Evolutionary conservation across 345 rosid species (phyloP).

Genomic region (Geranium brycei): DNA sequence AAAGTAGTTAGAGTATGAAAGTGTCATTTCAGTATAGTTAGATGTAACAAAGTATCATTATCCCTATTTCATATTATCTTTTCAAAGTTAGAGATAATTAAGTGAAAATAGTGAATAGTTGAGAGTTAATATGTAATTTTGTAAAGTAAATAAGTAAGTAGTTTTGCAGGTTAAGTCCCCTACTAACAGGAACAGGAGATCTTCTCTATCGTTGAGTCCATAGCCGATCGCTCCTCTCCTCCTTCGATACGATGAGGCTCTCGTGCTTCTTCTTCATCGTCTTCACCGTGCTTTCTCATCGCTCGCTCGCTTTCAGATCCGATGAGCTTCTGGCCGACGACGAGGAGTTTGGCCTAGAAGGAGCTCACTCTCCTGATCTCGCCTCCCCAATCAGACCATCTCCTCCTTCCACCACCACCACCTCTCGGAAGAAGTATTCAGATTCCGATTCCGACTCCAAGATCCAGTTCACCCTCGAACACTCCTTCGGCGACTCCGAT

Average conservation of each 20-base stretch:
- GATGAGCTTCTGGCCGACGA: conserved; percentile 78
- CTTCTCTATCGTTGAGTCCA: too few relatives aligned
- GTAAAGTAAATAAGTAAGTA: too few relatives aligned
- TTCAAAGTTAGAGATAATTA: too few relatives aligned
- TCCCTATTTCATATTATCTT: too few relatives aligned
- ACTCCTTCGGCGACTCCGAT: conserved; percentile 82
- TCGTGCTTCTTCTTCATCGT: background rate
- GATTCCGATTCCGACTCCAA: conserved; percentile 85
- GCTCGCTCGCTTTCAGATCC: conserved; percentile 47
- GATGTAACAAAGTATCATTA: too few relatives aligned
- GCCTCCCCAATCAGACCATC: conserved; percentile 18
- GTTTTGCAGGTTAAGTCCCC: too few relatives aligned
- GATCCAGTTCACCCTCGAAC: conserved; percentile 83
- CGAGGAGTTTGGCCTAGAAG: conserved; percentile 76
- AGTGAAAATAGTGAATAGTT: too few relatives aligned
- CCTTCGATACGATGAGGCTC: background rate
- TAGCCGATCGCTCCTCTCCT: too few relatives aligned
- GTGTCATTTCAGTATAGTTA: too few relatives aligned
- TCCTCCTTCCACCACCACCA: conserved; percentile 16
- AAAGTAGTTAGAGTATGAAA: too few relatives aligned
- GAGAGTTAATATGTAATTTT: too few relatives aligned
- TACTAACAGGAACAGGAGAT: too few relatives aligned
- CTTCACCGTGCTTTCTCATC: background rate
- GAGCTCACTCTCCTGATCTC: conserved; percentile 28
- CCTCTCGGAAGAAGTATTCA: conserved; percentile 39